Evolutionary conservation across 805 yeast species (phyloP).

Genomic region (Starmerella cellae): DNA sequence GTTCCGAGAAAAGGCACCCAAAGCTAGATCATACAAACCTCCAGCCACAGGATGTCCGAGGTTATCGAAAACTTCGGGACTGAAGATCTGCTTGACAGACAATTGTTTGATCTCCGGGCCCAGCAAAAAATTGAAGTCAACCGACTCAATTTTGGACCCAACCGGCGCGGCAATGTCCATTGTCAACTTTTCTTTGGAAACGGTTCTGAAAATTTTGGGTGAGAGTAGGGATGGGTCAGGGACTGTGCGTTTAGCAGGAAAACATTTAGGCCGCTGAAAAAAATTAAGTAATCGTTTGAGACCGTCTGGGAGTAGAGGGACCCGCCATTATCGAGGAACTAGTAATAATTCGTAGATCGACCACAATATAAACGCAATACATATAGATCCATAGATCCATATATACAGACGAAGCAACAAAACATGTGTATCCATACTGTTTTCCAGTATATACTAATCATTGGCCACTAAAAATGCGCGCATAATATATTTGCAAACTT

Average conservation of each 20-base stretch:
- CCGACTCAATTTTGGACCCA: slow-evolving; percentile 84
- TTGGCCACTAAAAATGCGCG: no score
- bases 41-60: slow-evolving; percentile 90
- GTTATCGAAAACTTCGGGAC: slow-evolving; percentile 90
- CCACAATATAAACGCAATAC: no score
- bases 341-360: no score
- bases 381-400: no score
- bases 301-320: no score
- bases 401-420: no score
- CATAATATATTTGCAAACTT: no score
- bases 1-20: slow-evolving; percentile 85
- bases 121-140: slow-evolving; percentile 78
- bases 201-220: background rate
- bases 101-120: slow-evolving; percentile 70
- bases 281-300: background rate
- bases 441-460: no score
- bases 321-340: no score
- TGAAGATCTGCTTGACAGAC: slow-evolving; percentile 89
- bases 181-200: background rate
- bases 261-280: background rate
- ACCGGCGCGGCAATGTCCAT: slow-evolving; percentile 97
- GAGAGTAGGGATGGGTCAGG: background rate
- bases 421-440: no score
- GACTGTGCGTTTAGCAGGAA: background rate
- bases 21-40: slow-evolving; percentile 86